Conservation (phyloP, 768 basidiomycete species). For the Termitomyces sp. region DNA sequence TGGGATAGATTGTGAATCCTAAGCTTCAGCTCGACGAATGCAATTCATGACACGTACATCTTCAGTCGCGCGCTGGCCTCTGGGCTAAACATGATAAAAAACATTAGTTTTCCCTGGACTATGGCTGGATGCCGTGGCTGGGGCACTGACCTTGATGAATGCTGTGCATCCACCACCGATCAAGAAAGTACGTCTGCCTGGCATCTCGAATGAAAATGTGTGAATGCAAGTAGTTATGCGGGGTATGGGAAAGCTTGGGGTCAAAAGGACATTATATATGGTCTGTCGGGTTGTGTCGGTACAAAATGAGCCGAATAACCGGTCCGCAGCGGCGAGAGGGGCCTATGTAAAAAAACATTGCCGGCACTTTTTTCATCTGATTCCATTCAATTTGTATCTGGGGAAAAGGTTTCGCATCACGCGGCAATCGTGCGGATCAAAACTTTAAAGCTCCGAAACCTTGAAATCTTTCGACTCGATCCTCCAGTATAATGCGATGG, state of each 20-base stretch:
- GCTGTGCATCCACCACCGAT: conserved; percentile 73
- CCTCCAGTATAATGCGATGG: too few relatives aligned
- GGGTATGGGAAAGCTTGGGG: neutral
- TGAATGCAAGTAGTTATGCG: neutral
- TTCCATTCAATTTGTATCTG: neutral
- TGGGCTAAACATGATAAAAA: conserved; percentile 42
- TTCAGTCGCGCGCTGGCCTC: conserved; percentile 60
- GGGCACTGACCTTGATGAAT: conserved; percentile 60
- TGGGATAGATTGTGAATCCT: conserved; percentile 18
- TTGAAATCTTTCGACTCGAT: too few relatives aligned
- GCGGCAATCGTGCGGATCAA: neutral
- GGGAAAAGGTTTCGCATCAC: neutral
- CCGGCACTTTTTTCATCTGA: neutral
- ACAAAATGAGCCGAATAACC: neutral
- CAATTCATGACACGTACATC: conserved; percentile 44
- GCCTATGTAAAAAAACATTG: neutral
- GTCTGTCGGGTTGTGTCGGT: neutral
- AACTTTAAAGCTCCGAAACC: neutral
- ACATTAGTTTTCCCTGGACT: neutral
- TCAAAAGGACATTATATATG: neutral
- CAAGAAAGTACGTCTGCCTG: conserved; percentile 52
- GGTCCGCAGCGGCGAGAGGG: neutral
- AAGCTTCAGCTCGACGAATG: neutral
- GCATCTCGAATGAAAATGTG: conserved; percentile 19
- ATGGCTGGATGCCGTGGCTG: too few relatives aligned